phyloP scores from a whole-genome alignment of 225 moss, liverwort and hornwort species.

The Anthoceros angustus region DNA sequence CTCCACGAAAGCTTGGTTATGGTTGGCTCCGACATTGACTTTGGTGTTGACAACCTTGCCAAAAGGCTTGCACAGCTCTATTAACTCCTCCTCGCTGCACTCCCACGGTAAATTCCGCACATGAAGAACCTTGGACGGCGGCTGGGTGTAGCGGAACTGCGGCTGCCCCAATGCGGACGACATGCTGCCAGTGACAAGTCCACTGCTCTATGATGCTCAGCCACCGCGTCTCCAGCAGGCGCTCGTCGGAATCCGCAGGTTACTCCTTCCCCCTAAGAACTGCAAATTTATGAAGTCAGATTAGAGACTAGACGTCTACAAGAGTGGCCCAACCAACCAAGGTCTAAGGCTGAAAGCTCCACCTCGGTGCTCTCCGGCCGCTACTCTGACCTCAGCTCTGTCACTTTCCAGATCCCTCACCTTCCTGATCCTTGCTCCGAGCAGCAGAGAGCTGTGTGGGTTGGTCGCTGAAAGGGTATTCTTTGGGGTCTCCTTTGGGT shows the following conservation, averaged over 20 bases:
- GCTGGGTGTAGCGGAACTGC: conserved; percentile 98
- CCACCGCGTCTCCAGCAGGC: conserved; percentile 15
- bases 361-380: neutral
- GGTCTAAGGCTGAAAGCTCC: neutral
- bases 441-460: conserved; percentile 1
- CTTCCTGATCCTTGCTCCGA: conserved; percentile 3
- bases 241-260: neutral
- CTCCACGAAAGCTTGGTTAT: conserved; percentile 98
- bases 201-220: conserved; percentile 1
- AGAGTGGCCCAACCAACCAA: neutral
- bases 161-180: conserved; percentile 70
- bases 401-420: neutral
- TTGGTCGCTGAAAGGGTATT: conserved; percentile 4
- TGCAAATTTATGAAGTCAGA: neutral
- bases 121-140: conserved; percentile 94
- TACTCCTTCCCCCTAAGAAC: neutral
- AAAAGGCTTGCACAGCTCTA: conserved; percentile 96
- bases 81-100: conserved; percentile 99
- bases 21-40: conserved; percentile 99
- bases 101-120: conserved; percentile 99
- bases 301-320: neutral
- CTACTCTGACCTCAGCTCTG: neutral
- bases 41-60: conserved; percentile 99
- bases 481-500: neutral
- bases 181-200: conserved; percentile 25